Evolutionary conservation across 2,329 filamentous ascomycete species (phyloP), one percentile per base, ranked within the genome.

Genomic region (Arthroderma sp.): DNA sequence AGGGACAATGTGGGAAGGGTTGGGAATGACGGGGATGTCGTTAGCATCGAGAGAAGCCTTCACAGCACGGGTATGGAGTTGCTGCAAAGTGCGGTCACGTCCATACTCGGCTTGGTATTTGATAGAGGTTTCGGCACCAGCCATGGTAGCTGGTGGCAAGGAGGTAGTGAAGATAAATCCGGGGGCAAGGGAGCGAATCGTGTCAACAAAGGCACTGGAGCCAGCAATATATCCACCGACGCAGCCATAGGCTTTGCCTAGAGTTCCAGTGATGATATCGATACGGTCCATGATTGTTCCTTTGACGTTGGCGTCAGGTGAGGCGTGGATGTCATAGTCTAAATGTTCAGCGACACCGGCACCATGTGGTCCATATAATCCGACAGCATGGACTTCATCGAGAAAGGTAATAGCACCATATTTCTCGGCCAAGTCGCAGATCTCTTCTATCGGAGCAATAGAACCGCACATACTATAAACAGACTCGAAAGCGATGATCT

Each of bases 381-480:
- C 91, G 22, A 98, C 91, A 38, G 91, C 91, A 68, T 98, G 91
- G 49, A 98, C 91, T 77, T 98, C 91, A 61, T 98, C 91, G 61
- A 95, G 73, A 65, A 98, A 98, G 56, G 91, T 98, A 52, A 98
- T 80, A 34, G 91, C 91, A 47, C 91, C 91, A 62, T 98, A 98
- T 71, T 94, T 95, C 51, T 96, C 88, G 6, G 91, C 89, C 44
- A 98, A 71, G 61, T 98, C 87, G 63, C 89, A 96, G 50, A 98
- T 96, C 60, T 82, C 82, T 67, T 88, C 85, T 55, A 98, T 98
- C 0, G 91, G 91, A 0, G 87, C 91, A 61, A 98, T 85, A 10
- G 87, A 94, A 50, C 91, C 91, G 61, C 91, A 98, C 91, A 98
- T 98, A 71, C 87, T 94, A 70, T 98, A 98, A 3, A 98, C 91